Conservation (phyloP, 1,284 basidiomycete species). For the Cutaneotrichosporon curvatum region DNA sequence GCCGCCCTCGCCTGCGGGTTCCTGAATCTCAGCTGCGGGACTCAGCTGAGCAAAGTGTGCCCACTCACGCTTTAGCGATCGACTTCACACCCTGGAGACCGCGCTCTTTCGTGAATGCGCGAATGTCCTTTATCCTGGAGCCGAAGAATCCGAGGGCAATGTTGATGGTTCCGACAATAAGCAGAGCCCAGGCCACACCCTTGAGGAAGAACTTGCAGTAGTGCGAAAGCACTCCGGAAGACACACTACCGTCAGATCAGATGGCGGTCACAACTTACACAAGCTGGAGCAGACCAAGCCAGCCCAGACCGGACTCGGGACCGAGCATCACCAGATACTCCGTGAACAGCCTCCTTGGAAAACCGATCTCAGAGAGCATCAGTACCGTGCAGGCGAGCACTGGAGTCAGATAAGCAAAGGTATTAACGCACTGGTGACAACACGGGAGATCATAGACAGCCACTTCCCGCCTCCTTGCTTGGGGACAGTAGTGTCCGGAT, state of each 20-base stretch:
- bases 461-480: constrained; percentile 78
- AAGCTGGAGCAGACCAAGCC: constrained; percentile 73
- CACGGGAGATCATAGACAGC: constrained; percentile 73
- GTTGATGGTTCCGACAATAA: constrained; percentile 75
- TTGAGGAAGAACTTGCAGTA: constrained; percentile 70
- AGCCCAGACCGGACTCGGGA: constrained; percentile 66
- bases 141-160: constrained; percentile 54
- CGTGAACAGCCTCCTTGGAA: constrained; percentile 65
- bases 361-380: constrained; percentile 66
- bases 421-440: constrained; percentile 57
- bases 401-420: constrained; percentile 6
- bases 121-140: constrained; percentile 30
- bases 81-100: too few relatives aligned
- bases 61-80: constrained; percentile 38
- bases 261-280: constrained; percentile 50
- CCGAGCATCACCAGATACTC: constrained; percentile 82
- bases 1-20: constrained; percentile 32
- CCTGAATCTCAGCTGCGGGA: constrained; percentile 15
- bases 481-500: constrained; percentile 64
- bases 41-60: too few relatives aligned
- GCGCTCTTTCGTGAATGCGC: too few relatives aligned
- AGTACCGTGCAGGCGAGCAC: constrained; percentile 66
- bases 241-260: constrained; percentile 48
- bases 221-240: constrained; percentile 72
- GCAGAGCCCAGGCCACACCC: constrained; percentile 76